Conservation (phyloP, 2,329 filamentous ascomycete genomes). For the Plenodomus biglobosus region DNA sequence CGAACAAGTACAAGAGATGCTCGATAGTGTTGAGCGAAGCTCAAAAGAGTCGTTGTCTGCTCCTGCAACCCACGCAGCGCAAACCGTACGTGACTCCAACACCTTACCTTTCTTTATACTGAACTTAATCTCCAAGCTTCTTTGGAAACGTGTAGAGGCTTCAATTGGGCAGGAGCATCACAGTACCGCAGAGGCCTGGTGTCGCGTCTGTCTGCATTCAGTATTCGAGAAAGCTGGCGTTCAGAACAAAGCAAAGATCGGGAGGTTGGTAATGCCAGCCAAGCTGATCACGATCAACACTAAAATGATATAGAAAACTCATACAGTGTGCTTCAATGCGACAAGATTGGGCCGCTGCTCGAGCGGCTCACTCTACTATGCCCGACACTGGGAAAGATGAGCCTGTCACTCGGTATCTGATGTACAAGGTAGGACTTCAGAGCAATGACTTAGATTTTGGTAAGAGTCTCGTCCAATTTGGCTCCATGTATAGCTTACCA, state of each 20-base stretch:
- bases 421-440: conserved; percentile 71
- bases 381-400: conserved; percentile 60
- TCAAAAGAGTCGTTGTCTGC: conserved; percentile 55
- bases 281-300: background rate
- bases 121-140: conserved; percentile 55
- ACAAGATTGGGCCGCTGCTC: conserved; percentile 58
- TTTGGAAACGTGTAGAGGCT: conserved; percentile 78
- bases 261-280: conserved; percentile 52
- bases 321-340: conserved; percentile 68
- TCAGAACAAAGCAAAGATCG: conserved; percentile 67
- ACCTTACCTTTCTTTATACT: background rate
- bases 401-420: conserved; percentile 68
- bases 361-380: conserved; percentile 61
- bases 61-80: conserved; percentile 66
- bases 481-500: conserved; percentile 8
- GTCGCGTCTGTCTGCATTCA: conserved; percentile 65
- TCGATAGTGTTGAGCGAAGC: conserved; percentile 52
- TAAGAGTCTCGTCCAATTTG: conserved; percentile 25
- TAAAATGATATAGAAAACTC: conserved; percentile 61
- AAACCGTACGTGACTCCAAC: conserved; percentile 56
- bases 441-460: conserved; percentile 58
- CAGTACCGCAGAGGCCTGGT: conserved; percentile 67
- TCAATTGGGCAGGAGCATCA: conserved; percentile 57
- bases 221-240: conserved; percentile 68
- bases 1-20: conserved; percentile 45